Evolutionary conservation across 2,329 filamentous ascomycete genomes (phyloP).

Genomic region (Aspergillus sp.): DNA sequence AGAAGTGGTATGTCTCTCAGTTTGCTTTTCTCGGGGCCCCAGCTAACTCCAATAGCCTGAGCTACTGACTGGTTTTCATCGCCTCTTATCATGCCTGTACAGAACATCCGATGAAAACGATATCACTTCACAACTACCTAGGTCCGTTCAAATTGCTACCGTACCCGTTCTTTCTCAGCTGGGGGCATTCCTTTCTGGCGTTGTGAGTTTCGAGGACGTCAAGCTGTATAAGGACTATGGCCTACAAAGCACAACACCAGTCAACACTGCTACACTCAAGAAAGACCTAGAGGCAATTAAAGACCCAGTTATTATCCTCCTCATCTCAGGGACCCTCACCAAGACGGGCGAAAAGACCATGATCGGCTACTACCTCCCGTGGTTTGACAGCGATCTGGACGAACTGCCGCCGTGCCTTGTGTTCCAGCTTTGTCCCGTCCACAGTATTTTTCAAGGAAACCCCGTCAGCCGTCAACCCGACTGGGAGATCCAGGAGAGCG

Average conservation of each 20-base stretch:
- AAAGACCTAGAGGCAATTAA: too few species aligned
- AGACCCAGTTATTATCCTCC: background rate
- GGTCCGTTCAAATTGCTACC: background rate
- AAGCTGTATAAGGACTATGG: background rate
- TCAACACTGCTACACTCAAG: background rate
- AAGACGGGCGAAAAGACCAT: background rate
- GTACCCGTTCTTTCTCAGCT: background rate
- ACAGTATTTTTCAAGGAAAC: background rate
- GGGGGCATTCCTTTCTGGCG: background rate
- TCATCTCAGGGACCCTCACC: background rate
- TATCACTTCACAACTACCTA: background rate
- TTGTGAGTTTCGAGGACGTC: background rate
- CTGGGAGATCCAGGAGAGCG: background rate
- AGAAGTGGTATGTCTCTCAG: background rate
- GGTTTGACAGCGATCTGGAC: background rate
- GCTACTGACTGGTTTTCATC: background rate
- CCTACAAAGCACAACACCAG: background rate
- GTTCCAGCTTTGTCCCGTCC: background rate
- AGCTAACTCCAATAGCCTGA: background rate
- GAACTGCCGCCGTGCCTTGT: background rate
- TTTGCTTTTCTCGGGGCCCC: too few species aligned
- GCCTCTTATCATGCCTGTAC: background rate
- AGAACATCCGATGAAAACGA: background rate
- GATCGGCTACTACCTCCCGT: background rate
- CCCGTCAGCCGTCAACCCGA: background rate